Evolutionary conservation across 331 rosid species (phyloP).

Genomic region (Arachis monticola): DNA sequence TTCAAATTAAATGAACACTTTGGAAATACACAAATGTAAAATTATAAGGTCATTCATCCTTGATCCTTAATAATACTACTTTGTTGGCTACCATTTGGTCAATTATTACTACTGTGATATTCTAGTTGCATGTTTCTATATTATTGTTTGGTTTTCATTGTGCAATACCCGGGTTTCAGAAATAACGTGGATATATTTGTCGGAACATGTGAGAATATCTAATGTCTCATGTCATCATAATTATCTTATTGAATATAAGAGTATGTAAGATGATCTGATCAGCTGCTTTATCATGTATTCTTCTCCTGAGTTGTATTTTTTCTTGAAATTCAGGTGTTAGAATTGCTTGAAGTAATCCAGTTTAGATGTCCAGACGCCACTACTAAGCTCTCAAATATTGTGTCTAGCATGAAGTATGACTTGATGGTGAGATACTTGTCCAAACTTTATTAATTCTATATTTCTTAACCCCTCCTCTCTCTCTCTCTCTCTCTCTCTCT

Average conservation of each 20-base stretch:
- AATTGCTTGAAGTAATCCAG: conserved; percentile 91
- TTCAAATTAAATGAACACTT: not conserved
- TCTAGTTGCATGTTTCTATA: not conserved
- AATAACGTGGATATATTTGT: not conserved
- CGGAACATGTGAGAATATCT: not conserved
- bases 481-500: not conserved
- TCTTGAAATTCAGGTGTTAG: conserved; percentile 67
- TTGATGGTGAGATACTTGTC: conserved; percentile 64
- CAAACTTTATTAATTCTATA: not conserved
- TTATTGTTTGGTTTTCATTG: not conserved
- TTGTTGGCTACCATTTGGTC: not conserved
- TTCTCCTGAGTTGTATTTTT: conserved; percentile 20
- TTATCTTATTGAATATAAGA: not conserved
- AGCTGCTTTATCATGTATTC: not conserved
- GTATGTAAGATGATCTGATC: not conserved
- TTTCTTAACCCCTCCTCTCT: not conserved
- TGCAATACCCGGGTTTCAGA: not conserved
- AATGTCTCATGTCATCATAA: not conserved
- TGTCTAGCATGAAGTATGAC: conserved; percentile 66
- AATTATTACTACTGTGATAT: not conserved
- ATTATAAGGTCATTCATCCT: not conserved
- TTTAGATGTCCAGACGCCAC: conserved; percentile 84
- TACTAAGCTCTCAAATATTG: conserved; percentile 63
- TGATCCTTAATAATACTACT: too few species aligned
- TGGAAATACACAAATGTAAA: not conserved